A percentile compares a stretch with the other conserved stretches of the same genome.
These are phyloP conservation scores for Marasmius oreades DNA, from an alignment of 1,284 basidiomycete genomes.

Conservation along the genomic window DNA sequence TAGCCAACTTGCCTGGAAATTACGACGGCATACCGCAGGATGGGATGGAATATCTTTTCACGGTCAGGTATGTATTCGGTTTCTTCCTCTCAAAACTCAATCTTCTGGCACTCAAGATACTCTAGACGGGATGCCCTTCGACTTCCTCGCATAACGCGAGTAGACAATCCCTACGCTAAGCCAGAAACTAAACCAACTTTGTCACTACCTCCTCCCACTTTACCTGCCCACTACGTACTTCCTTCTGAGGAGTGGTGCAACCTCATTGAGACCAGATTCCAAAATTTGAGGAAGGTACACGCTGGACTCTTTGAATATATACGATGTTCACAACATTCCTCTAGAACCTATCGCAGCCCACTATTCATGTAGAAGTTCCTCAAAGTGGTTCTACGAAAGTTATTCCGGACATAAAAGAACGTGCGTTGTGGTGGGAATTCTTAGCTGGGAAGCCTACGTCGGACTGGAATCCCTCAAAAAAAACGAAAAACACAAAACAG, in stretches of 20 bases:
- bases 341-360: conserved; percentile 65
- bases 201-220: conserved; percentile 22
- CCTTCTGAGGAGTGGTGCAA: conserved; percentile 66
- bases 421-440: conserved; percentile 78
- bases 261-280: conserved; percentile 53
- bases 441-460: conserved; percentile 62
- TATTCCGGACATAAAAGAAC: conserved; percentile 66
- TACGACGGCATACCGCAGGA: conserved; percentile 66
- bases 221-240: conserved; percentile 32
- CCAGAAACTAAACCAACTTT: conserved; percentile 19
- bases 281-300: conserved; percentile 59
- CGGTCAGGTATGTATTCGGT: conserved; percentile 60
- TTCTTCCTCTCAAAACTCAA: conserved; percentile 9
- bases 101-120: conserved; percentile 7
- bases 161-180: conserved; percentile 60
- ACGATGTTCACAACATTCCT: neutral
- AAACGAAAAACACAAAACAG: conserved; percentile 31
- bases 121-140: conserved; percentile 61
- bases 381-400: conserved; percentile 27
- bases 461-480: conserved; percentile 59
- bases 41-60: conserved; percentile 78
- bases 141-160: conserved; percentile 60
- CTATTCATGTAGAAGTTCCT: conserved; percentile 42
- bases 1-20: conserved; percentile 64
- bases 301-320: neutral